These are phyloP conservation scores for Teunomyces cretensis DNA, from an alignment of 805 yeast genomes.

Conservation along the genomic window DNA sequence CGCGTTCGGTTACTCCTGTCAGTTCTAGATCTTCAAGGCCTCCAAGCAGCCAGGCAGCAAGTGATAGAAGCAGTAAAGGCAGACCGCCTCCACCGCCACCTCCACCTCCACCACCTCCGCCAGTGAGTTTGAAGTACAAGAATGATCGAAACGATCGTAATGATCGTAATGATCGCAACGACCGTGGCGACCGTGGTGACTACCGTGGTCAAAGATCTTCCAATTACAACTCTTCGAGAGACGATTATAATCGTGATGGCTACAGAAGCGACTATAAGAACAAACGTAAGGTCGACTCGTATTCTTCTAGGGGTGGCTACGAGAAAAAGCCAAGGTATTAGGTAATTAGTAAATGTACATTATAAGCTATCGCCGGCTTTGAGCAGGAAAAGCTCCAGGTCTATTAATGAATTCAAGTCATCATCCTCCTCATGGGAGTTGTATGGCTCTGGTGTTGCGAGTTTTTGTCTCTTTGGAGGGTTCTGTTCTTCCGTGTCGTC, in stretches of 20 bases:
- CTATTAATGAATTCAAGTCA: constrained; percentile 22
- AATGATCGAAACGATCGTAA: constrained; percentile 5
- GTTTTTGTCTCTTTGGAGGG: neutral
- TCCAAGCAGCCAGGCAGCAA: constrained; percentile 1
- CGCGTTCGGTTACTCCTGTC: neutral
- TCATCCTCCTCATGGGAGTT: constrained; percentile 15
- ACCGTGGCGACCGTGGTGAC: constrained; percentile 4
- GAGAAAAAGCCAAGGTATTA: constrained; percentile 33
- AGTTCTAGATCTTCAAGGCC: neutral
- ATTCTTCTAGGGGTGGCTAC: constrained; percentile 11
- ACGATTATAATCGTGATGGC: constrained; percentile 5
- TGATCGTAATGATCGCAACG: constrained; percentile 6
- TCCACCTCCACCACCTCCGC: constrained; percentile 17
- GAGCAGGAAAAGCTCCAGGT: constrained; percentile 20
- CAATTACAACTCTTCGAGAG: constrained; percentile 3
- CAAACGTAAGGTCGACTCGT: constrained; percentile 5
- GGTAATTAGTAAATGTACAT: constrained; percentile 5
- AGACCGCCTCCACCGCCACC: constrained; percentile 5
- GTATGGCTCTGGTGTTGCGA: neutral
- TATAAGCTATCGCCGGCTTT: constrained; percentile 16
- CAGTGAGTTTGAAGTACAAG: constrained; percentile 13
- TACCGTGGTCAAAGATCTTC: neutral
- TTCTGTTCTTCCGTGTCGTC: neutral
- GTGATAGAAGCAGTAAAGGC: neutral
- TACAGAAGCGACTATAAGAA: constrained; percentile 2